Percentiles rank a stretch among this genome's conserved stretches.
Evolutionary conservation across 768 basidiomycete genomes (phyloP).

Genomic region (Pisolithus microcarpus): DNA sequence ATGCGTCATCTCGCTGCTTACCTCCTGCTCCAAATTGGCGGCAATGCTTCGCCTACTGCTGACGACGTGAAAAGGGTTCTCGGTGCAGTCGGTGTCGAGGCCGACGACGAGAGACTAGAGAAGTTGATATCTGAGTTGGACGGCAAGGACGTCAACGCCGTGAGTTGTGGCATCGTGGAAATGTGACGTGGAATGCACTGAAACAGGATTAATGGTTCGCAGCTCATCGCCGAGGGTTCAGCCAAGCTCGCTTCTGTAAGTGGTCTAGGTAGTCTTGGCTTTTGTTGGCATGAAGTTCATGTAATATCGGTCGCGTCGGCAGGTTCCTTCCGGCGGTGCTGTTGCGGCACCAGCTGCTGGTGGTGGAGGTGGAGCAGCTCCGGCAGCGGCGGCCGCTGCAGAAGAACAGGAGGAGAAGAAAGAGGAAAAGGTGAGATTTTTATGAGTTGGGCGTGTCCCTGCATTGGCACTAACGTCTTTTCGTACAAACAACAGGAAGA

Average conservation of each 20-base stretch:
- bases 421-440: slow-evolving; percentile 65
- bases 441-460: neutral
- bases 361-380: slow-evolving; percentile 40
- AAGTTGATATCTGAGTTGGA: slow-evolving; percentile 84
- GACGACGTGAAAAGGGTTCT: slow-evolving; percentile 86
- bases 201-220: slow-evolving; percentile 2
- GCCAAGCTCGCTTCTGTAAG: slow-evolving; percentile 90
- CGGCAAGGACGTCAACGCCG: slow-evolving; percentile 83
- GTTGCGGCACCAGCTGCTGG: slow-evolving; percentile 51
- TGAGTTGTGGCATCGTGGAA: slow-evolving; percentile 28
- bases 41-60: slow-evolving; percentile 81
- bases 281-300: slow-evolving; percentile 4
- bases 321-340: slow-evolving; percentile 91
- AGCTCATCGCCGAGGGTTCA: slow-evolving; percentile 91
- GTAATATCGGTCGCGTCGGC: neutral
- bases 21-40: slow-evolving; percentile 92
- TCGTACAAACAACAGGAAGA: slow-evolving; percentile 53
- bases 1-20: slow-evolving; percentile 95
- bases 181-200: neutral
- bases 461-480: neutral
- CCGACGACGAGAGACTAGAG: slow-evolving; percentile 72
- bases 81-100: slow-evolving; percentile 77
- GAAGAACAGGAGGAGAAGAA: slow-evolving; percentile 78
- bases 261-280: slow-evolving; percentile 7
- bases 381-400: slow-evolving; percentile 52